These are phyloP conservation scores for Trichosporon coremiiforme DNA, from an alignment of 1,284 basidiomycete genomes.

Conservation along the genomic window DNA sequence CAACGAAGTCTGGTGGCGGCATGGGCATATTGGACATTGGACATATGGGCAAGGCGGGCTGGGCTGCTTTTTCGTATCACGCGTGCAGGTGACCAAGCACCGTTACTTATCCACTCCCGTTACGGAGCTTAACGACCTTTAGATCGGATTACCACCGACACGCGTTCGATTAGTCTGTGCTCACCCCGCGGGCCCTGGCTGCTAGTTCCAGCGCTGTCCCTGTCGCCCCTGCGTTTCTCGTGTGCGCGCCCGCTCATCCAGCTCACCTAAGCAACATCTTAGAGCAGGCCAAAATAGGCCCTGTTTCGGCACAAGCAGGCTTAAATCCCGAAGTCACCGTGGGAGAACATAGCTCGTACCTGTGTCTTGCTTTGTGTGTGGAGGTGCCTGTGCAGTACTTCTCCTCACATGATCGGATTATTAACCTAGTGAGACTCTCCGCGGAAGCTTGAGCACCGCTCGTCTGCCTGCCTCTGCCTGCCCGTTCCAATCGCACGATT, in stretches of 20 bases:
- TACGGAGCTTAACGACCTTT: background rate
- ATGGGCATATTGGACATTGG: background rate
- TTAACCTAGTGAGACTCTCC: conserved; percentile 11
- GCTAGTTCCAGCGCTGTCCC: background rate
- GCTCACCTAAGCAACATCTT: too few species aligned
- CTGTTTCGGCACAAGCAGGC: conserved; percentile 11
- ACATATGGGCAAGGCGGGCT: background rate
- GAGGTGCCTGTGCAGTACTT: background rate
- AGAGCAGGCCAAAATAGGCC: background rate
- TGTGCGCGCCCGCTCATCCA: background rate
- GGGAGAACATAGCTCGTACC: background rate
- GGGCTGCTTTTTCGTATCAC: background rate
- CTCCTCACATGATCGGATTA: conserved; percentile 17
- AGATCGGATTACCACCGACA: background rate
- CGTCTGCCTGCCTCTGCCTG: background rate
- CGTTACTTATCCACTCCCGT: background rate
- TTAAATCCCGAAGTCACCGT: conserved; percentile 11
- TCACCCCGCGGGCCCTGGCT: background rate
- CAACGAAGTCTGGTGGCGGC: background rate
- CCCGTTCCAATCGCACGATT: conserved; percentile 11
- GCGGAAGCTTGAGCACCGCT: conserved; percentile 12
- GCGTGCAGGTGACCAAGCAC: background rate
- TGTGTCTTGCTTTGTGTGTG: background rate
- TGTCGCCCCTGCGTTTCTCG: background rate
- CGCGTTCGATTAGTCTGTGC: background rate